Base-by-base conservation (phyloP, 768 basidiomycete species). In the Lactifluus pinguis region DNA sequence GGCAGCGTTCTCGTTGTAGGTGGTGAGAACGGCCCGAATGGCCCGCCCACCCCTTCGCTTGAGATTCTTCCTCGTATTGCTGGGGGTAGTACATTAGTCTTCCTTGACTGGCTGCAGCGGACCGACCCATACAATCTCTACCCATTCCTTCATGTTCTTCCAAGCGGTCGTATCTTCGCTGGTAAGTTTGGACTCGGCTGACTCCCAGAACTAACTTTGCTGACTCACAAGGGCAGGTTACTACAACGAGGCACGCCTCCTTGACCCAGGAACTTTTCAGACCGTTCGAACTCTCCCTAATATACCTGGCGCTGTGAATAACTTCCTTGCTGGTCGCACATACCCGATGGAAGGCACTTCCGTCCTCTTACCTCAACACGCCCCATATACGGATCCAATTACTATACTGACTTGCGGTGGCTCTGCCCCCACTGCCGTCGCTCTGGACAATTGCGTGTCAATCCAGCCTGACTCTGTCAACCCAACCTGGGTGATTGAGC, bases 121-220 rank as follows among this genome's bases (percentile, higher is more conserved):
- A 90, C 89, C 5, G 85, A 91, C 67, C 89, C 89, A 0, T 83
- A 87, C 68, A 90, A 90, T 66, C 70, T 92, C 52, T 92, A 92
- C 67, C 89, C 89, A 0, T 91, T 87, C 76, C 72, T 91, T 38
- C 71, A 85, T 56, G 77, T 89, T 7, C 78, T 92, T 15, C 88
- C 89, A 0, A 84, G 83, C 49, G 81, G 81, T 2, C 77, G 79
- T 38, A 73, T 92, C 66, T 90, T 91, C 69, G 77, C 86, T 44
- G 85, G 88, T 86, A 52, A 53, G 80, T 73, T n/a, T 39, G n/a
- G 41, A n/a, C 49, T 9, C 6, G 44, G 9, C 4, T 4, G 13
- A 3, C 10, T 1, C 25, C 30, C 45, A 5, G 14, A 29, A 53
- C 13, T 25, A 36, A 1, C 14, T 39, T 47, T 62, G 17, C 47